Base-by-base conservation (phyloP, 305 asterid species). In the Fraxinus sp. region DNA sequence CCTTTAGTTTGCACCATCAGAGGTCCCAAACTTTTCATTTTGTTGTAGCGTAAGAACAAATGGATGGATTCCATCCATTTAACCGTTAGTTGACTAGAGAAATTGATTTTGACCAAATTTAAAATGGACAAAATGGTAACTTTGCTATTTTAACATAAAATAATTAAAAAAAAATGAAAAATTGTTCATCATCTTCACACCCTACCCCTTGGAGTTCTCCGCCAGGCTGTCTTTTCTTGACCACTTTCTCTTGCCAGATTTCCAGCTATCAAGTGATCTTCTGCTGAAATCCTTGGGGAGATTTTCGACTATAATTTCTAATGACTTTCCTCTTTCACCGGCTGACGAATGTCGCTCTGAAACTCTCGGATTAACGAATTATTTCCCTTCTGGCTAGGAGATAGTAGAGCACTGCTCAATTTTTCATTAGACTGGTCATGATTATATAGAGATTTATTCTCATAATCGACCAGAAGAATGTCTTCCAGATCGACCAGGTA, bases 401-500 rank as follows among this genome's bases (percentile, higher is more conserved):
- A 7, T 16, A 24, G 77, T 16, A 72, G 46, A 10, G 32, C 32
- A 10, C 36, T 39, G 59, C 55, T 62, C 28, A 79, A 79, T 16
- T 49, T 78, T 62, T 24, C 80, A 2, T 77, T 68, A 9, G 39
- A 26, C n/a, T 83, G 66, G 52, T 32, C 35, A 20, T 74, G 77
- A 37, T 71, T 82, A 75, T 46, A 81, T 35, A 85, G 64, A 11
- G 80, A 18, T 24, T 78, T 79, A 78, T 78, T 55, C 83, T 80
- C 85, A 18, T 26, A 77, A 46, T 83, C 84, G 4, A 92, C 86
- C 0, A 93, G 89, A 76, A 95, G 91, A 76, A 90, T 87, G 82
- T 93, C 98, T 80, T 95, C 98, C 0, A 97, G 97, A 84, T 91
- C 92, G 82, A 95, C 98, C 20, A 95, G 83, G 86, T 86, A 88